These are phyloP conservation scores for Fonsecaea erecta DNA, from an alignment of 2,329 filamentous ascomycete genomes.

Conservation along the genomic window DNA sequence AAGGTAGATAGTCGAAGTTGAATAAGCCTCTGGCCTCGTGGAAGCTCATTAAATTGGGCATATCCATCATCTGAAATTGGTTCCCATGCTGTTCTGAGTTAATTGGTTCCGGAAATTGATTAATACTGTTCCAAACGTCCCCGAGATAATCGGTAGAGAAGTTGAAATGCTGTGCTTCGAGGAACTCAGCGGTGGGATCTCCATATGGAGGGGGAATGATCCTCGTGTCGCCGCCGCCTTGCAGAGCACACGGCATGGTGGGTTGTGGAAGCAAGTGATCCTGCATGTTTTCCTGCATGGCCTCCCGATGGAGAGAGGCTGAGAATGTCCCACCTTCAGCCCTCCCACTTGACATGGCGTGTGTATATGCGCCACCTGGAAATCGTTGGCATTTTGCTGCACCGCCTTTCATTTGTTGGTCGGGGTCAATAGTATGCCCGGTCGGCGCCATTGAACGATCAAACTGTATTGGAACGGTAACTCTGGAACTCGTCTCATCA, in stretches of 20 bases:
- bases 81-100: neutral
- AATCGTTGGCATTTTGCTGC: neutral
- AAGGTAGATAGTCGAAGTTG: conserved; percentile 4
- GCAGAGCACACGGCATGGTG: neutral
- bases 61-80: neutral
- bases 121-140: neutral
- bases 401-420: neutral
- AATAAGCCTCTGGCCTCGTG: neutral
- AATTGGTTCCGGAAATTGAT: neutral
- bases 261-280: neutral
- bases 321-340: neutral
- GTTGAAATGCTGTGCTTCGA: conserved; percentile 7
- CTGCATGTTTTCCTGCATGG: neutral
- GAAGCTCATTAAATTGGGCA: neutral
- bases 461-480: neutral
- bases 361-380: neutral
- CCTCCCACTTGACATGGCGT: neutral
- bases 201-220: neutral
- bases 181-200: neutral
- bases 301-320: neutral
- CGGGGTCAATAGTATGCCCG: neutral
- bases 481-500: neutral
- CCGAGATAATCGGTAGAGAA: conserved; percentile 5
- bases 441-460: neutral
- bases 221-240: neutral